Base-by-base conservation (phyloP, 306 rosid species). In the Malus sieversii region DNA sequence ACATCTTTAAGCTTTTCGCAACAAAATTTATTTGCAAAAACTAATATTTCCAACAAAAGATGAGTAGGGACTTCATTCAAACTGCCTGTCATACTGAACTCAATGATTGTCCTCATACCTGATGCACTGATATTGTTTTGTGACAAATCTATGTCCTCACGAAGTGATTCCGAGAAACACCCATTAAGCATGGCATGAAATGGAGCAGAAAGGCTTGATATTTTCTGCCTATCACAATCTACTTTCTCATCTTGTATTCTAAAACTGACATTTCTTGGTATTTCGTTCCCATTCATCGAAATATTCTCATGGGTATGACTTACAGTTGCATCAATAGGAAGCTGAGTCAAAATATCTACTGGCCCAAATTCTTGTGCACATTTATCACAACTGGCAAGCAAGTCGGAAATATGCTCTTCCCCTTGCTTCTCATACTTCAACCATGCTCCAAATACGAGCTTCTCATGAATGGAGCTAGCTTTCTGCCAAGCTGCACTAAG, bases 171-270 rank as follows among this genome's bases (percentile, higher is more conserved):
- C n/a, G 89, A 84, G 84, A 93, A 93, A 75, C 81, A 80, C 27
- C 98, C 98, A 81, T 88, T 93, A 19, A 93, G 89, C 98, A 93
- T 93, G 74, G 98, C 87, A 70, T 79, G 88, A 84, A 93, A 93
- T 64, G 98, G 96, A 8, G 86, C 87, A 18, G 96, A 89, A 80
- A 93, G 98, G 78, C 87, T 86, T 51, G 98, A 93, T 75, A 91
- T 86, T 78, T 83, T 93, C 72, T 80, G 85, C 81, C 97, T 88
- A 74, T 93, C 93, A 87, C 97, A 91, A 22, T 89, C 85, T 73
- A 93, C 88, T 73, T 85, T 87, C 73, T 91, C 98, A 80, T 82
- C 85, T 72, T 88, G 90, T 55, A 93, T 83, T 25, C 75, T 86
- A 85, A 93, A 91, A 71, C 73, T 84, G 77, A 93, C 96, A 58